A percentile compares a stretch with the other conserved stretches of the same genome.
These are phyloP conservation scores for Monosporascus sp. DNA, from an alignment of 2,329 filamentous ascomycete species.

Conservation along the genomic window DNA sequence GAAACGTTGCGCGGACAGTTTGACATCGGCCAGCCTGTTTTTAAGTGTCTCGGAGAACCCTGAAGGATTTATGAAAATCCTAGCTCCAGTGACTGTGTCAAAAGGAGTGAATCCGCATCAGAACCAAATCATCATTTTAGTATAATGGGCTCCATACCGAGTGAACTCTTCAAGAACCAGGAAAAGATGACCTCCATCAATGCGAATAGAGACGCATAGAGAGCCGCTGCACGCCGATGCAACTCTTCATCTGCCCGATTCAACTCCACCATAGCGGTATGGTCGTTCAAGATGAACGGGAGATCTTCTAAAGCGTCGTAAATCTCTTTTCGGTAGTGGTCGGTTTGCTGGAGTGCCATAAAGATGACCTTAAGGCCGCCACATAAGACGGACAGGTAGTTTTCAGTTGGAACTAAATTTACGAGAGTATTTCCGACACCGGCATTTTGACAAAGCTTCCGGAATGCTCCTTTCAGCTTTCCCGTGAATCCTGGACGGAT, in stretches of 20 bases:
- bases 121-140: background rate
- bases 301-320: conserved; percentile 8
- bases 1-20: conserved; percentile 1
- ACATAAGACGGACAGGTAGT: conserved; percentile 6
- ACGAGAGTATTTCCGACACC: conserved; percentile 3
- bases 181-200: conserved; percentile 5
- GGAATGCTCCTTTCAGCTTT: conserved; percentile 2
- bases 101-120: background rate
- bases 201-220: conserved; percentile 4
- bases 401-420: conserved; percentile 5
- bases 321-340: conserved; percentile 5
- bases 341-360: conserved; percentile 3
- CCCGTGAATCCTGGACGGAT: background rate
- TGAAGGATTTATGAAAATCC: conserved; percentile 3
- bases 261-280: conserved; percentile 1
- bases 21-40: conserved; percentile 2
- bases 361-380: conserved; percentile 8
- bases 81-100: conserved; percentile 1
- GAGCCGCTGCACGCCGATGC: conserved; percentile 4
- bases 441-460: conserved; percentile 5
- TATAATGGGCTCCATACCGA: conserved; percentile 1
- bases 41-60: conserved; percentile 1
- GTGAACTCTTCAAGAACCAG: conserved; percentile 7
- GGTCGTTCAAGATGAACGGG: conserved; percentile 5
- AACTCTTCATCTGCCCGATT: conserved; percentile 2